phyloP scores from a whole-genome alignment of 2,329 filamentous ascomycete species.

The Cladosporium sp. region DNA sequence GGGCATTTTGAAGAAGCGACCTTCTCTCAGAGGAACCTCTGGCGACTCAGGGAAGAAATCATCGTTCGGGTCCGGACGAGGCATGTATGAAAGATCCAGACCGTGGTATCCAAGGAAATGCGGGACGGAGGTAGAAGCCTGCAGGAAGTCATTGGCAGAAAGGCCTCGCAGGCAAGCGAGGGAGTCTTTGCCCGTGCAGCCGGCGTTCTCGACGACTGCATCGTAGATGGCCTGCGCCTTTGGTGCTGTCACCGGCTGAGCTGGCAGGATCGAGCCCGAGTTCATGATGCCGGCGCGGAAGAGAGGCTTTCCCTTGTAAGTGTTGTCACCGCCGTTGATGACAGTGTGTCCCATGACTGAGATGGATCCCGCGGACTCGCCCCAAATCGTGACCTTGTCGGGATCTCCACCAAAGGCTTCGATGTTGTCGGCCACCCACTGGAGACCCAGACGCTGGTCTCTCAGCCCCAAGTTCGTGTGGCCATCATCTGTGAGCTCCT shows the following conservation, averaged over 20 bases:
- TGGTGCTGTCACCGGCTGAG: conserved; percentile 48
- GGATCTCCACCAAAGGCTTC: conserved; percentile 56
- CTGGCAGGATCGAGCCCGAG: conserved; percentile 60
- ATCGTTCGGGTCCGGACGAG: conserved; percentile 60
- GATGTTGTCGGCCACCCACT: conserved; percentile 59
- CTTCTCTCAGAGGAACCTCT: conserved; percentile 50
- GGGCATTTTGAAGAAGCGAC: conserved; percentile 56
- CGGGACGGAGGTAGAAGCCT: conserved; percentile 66
- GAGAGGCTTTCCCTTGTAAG: conserved; percentile 67
- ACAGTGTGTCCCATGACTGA: conserved; percentile 59
- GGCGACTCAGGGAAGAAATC: conserved; percentile 57
- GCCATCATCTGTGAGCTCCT: conserved; percentile 31
- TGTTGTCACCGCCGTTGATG: conserved; percentile 66
- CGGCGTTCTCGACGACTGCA: conserved; percentile 42
- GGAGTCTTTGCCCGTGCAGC: conserved; percentile 43
- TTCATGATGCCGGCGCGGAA: conserved; percentile 78
- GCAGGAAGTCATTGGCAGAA: conserved; percentile 47
- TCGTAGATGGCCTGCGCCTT: conserved; percentile 58
- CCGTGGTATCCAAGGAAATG: conserved; percentile 63
- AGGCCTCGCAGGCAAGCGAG: conserved; percentile 46
- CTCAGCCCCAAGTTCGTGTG: conserved; percentile 57
- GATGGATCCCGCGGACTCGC: conserved; percentile 17
- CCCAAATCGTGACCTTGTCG: conserved; percentile 34
- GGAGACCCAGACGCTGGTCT: conserved; percentile 56
- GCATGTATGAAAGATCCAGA: conserved; percentile 67